Base-by-base conservation (phyloP, 208 protist genomes). In the Naegleria fowleri region DNA sequence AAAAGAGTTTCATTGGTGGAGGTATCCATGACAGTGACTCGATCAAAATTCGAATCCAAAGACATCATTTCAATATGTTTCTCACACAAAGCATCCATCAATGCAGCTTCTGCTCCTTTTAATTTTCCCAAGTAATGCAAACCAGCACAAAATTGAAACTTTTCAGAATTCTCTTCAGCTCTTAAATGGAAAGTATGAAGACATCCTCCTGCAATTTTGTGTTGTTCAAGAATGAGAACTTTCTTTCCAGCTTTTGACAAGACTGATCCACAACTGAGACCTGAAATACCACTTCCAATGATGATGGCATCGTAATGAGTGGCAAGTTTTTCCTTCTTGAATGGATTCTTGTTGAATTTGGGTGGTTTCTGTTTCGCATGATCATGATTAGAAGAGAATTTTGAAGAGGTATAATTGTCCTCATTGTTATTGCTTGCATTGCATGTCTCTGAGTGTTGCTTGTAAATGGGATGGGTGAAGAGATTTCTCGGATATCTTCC, bases 211-310 rank as follows among this genome's bases (percentile, higher is more conserved):
- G 92, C 92, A 33, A 86, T 36, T 88, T 94, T 91, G 83, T 93
- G 93, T 87, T 93, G 93, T 52, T 94, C 93, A 3, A 94, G 85
- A 36, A 94, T 92, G 9, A 93, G 59, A 7, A 94, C 93, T 38
- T 76, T 67, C 88, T 92, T 88, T 36, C 93, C 93, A 22, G 58
- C 92, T 7, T 90, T 59, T 16, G 92, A 83, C 16, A 94, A 86
- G 1, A 67, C 22, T 22, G 55, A 67, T 22, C 55, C 55, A 48
- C 59, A 40, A 39, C 51, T 29, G 29, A 11, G 41, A 58, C 55
- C 55, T 22, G 19, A 29, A 19, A 67, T 29, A 67, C 55, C 55
- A 29, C 19, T 29, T 2, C 55, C 55, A 67, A 67, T 67, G 19
- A 67, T 67, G 13, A 67, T 67, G 11, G 13, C 13, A 67, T 67